Percentiles rank a stretch among this genome's conserved stretches.
Conservation (phyloP, 176 grass and related monocot species). For the Lolium perenne region DNA sequence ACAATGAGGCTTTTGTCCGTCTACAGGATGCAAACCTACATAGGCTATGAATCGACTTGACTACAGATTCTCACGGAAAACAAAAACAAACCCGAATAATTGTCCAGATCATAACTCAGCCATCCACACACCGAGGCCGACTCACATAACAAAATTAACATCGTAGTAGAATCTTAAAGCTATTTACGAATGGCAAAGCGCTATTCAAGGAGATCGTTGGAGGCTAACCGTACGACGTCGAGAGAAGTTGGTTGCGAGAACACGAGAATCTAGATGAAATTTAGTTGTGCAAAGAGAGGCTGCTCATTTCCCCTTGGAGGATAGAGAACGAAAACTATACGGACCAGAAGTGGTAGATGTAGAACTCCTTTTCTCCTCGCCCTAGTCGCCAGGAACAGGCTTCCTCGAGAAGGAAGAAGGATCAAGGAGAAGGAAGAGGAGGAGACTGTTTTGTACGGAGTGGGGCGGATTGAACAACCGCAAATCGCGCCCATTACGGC, state of each 20-base stretch:
- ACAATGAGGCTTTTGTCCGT: not conserved
- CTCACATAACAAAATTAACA: not conserved
- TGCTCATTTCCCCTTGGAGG: not conserved
- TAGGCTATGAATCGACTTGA: not conserved
- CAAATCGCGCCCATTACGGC: too few species aligned
- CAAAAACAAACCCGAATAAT: not conserved
- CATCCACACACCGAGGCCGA: not conserved
- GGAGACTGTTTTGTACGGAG: not conserved
- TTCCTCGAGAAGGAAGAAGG: not conserved
- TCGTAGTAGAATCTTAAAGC: not conserved
- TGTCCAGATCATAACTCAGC: not conserved
- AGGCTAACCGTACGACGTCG: not conserved
- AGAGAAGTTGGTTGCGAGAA: not conserved
- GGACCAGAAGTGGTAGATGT: not conserved
- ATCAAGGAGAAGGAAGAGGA: too few species aligned
- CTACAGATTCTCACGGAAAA: not conserved
- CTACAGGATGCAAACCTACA: not conserved
- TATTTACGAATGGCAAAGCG: not conserved
- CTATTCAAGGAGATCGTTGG: too few species aligned
- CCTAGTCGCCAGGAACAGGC: not conserved
- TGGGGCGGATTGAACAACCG: not conserved
- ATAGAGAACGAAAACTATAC: not conserved
- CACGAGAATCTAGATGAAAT: not conserved
- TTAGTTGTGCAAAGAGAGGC: not conserved
- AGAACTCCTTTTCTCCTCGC: not conserved